These are phyloP conservation scores for Lentithecium fluviatile DNA, from an alignment of 495 filamentous ascomycete genomes.

Conservation along the genomic window DNA sequence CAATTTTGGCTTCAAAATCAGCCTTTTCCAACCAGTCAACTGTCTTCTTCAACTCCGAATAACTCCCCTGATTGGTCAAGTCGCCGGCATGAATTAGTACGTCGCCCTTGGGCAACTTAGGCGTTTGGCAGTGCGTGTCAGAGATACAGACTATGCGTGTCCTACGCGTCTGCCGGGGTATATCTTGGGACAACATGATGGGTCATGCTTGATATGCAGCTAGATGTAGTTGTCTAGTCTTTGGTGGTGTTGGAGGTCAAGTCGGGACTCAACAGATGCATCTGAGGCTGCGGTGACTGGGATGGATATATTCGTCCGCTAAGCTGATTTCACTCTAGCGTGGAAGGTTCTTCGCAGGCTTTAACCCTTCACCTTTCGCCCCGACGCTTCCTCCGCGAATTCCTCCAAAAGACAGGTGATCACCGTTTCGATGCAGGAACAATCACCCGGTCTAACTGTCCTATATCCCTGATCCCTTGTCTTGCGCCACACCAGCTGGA, in stretches of 20 bases:
- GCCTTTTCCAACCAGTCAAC: conserved; percentile 57
- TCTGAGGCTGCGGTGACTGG: too few relatives aligned
- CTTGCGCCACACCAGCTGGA: too few relatives aligned
- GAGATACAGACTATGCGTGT: conserved; percentile 62
- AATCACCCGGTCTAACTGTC: too few relatives aligned
- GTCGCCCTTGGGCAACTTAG: conserved; percentile 58
- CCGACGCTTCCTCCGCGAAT: too few relatives aligned
- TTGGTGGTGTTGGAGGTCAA: too few relatives aligned
- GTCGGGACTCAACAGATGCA: neutral
- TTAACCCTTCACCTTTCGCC: too few relatives aligned
- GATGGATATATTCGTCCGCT: too few relatives aligned
- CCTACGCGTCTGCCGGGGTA: conserved; percentile 40
- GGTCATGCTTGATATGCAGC: neutral
- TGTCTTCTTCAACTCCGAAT: conserved; percentile 53
- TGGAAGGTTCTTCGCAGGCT: too few relatives aligned
- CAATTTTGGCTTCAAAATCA: conserved; percentile 58
- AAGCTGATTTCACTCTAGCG: too few relatives aligned
- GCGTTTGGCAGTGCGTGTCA: conserved; percentile 60
- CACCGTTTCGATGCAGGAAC: too few relatives aligned
- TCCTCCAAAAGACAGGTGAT: too few relatives aligned
- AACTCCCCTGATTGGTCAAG: conserved; percentile 58
- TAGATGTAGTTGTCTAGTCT: neutral
- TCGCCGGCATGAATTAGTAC: conserved; percentile 63
- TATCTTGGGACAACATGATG: neutral
- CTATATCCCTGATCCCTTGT: too few relatives aligned